Percentiles rank a stretch among this genome's conserved stretches.
Evolutionary conservation across 2,329 filamentous ascomycete genomes (phyloP).

Genomic region (Aspergillus aculeatus): DNA sequence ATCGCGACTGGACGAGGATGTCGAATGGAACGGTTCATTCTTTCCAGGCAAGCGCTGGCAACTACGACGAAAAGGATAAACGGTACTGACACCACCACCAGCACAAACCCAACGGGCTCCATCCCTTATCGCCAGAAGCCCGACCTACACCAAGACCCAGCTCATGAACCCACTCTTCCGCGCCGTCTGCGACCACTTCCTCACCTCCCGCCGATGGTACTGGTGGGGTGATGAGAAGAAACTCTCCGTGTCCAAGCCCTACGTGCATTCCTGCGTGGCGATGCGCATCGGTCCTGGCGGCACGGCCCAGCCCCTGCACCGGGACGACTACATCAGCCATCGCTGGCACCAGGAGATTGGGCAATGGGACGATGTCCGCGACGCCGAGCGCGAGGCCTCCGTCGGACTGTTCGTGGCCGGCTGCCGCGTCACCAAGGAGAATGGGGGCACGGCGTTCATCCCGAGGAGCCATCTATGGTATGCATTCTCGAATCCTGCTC

Average conservation of each 20-base stretch:
- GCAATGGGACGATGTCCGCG: constrained; percentile 9
- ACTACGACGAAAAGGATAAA: no score
- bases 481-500: background rate
- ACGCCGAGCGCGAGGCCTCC: constrained; percentile 18
- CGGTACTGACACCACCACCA: background rate
- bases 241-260: constrained; percentile 27
- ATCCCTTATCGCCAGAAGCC: constrained; percentile 5
- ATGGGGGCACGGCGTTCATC: constrained; percentile 33
- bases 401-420: constrained; percentile 28
- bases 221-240: constrained; percentile 30
- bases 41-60: background rate
- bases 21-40: background rate
- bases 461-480: constrained; percentile 30
- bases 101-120: constrained; percentile 12
- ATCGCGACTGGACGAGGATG: background rate
- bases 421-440: constrained; percentile 25
- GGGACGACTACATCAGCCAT: constrained; percentile 16
- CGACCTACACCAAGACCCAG: constrained; percentile 9
- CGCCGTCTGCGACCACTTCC: constrained; percentile 25
- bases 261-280: constrained; percentile 17
- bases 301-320: constrained; percentile 25
- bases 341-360: constrained; percentile 2
- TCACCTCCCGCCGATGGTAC: constrained; percentile 28
- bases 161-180: constrained; percentile 30
- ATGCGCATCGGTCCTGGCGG: constrained; percentile 24